phyloP scores from a whole-genome alignment of 139 green algal species.

The Chlamydomonas schloesseri region DNA sequence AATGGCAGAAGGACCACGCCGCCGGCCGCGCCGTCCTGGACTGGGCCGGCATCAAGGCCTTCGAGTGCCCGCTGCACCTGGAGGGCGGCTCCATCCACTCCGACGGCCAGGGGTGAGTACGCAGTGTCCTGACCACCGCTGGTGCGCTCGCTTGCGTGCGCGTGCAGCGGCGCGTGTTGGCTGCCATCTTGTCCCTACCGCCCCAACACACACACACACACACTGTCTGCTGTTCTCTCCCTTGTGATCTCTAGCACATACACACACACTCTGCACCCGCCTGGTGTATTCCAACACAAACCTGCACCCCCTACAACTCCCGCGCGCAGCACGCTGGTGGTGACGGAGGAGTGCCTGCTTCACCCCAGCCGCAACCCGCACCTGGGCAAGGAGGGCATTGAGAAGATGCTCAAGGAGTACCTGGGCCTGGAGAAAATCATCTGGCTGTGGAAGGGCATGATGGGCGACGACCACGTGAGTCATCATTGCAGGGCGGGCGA shows the following conservation, averaged over 20 bases:
- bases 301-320: too few relatives aligned
- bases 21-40: constrained; percentile 57
- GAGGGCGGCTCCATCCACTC: constrained; percentile 83
- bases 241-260: too few relatives aligned
- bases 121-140: neutral
- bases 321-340: constrained; percentile 71
- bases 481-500: too few relatives aligned
- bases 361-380: constrained; percentile 79
- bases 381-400: constrained; percentile 69
- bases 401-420: constrained; percentile 75
- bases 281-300: too few relatives aligned
- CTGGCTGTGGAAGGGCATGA: constrained; percentile 83
- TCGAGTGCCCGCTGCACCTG: constrained; percentile 72
- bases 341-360: constrained; percentile 84
- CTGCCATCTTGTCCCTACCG: too few relatives aligned
- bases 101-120: constrained; percentile 67
- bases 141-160: too few relatives aligned
- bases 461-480: constrained; percentile 66
- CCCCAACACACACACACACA: too few relatives aligned
- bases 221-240: too few relatives aligned
- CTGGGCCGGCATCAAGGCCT: constrained; percentile 60
- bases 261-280: too few relatives aligned
- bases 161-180: too few relatives aligned
- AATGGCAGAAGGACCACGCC: constrained; percentile 74
- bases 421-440: constrained; percentile 82